Percentiles rank a stretch among this genome's conserved stretches.
Evolutionary conservation across 257 asterid species (phyloP).

Genomic region (Fraxinus quadrangulata): DNA sequence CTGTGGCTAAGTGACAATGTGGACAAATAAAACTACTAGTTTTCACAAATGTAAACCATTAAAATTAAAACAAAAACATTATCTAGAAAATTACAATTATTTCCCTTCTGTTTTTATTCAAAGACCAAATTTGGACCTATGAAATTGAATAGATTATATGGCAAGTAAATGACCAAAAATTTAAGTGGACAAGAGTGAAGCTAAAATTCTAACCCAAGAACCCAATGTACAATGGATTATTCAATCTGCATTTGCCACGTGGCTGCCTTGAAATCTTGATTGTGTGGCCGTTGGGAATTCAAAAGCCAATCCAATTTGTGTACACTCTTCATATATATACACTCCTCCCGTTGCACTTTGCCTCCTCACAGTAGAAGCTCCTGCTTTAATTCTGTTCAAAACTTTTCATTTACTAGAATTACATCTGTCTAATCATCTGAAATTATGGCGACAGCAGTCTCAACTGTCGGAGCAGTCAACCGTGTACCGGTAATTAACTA

Average conservation of each 20-base stretch:
- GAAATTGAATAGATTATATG: constrained; percentile 9
- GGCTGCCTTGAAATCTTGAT: constrained; percentile 37
- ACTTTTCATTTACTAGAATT: background rate
- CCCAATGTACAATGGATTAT: background rate
- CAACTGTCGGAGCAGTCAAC: constrained; percentile 41
- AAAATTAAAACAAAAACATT: background rate
- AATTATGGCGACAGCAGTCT: constrained; percentile 35
- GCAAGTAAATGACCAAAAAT: constrained; percentile 13
- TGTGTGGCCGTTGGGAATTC: constrained; percentile 39
- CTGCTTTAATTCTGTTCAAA: background rate
- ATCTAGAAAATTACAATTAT: background rate
- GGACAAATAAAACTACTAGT: constrained; percentile 28
- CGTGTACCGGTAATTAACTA: constrained; percentile 25
- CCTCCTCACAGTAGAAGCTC: background rate
- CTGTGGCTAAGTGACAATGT: background rate
- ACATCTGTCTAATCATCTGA: background rate
- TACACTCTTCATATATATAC: constrained; percentile 23
- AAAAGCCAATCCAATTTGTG: constrained; percentile 32
- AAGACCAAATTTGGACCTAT: constrained; percentile 22
- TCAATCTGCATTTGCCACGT: constrained; percentile 28
- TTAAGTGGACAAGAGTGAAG: constrained; percentile 37
- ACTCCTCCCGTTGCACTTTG: background rate
- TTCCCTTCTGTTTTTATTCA: constrained; percentile 9
- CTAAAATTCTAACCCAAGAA: constrained; percentile 31
- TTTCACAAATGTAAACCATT: constrained; percentile 39